Evolutionary conservation across 2,329 filamentous ascomycete genomes (phyloP).

Genomic region (Colletotrichum sp.): DNA sequence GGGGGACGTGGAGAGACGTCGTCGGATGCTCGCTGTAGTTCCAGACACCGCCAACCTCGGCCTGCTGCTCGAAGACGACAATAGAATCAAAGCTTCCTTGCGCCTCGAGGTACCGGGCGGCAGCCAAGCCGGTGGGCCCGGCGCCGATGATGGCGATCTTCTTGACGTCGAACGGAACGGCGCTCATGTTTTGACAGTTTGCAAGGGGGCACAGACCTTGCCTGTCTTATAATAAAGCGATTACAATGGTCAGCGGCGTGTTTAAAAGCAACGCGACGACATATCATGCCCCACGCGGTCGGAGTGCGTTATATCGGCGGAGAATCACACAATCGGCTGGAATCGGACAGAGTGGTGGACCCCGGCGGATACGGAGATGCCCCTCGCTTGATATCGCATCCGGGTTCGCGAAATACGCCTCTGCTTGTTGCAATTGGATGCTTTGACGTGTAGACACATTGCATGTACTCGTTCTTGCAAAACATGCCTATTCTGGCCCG

Average conservation of each 20-base stretch:
- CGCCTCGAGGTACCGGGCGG: constrained; percentile 80
- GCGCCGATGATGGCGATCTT: constrained; percentile 82
- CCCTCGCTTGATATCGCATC: not conserved
- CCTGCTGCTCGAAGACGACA: constrained; percentile 82
- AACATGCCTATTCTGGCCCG: not conserved
- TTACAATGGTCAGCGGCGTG: not conserved
- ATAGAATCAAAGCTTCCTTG: constrained; percentile 72
- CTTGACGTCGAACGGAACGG: constrained; percentile 51
- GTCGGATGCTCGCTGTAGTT: constrained; percentile 67
- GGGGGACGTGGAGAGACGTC: constrained; percentile 64
- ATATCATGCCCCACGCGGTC: not conserved
- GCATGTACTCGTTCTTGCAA: not conserved
- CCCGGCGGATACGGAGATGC: not conserved
- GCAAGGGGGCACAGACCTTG: not conserved
- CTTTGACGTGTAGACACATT: not conserved
- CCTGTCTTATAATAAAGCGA: not conserved
- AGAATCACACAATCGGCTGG: constrained; percentile 18
- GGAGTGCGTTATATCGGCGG: constrained; percentile 16
- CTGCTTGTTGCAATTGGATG: not conserved
- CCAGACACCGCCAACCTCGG: constrained; percentile 83
- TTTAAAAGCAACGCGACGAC: not conserved
- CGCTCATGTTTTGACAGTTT: not conserved
- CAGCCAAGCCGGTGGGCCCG: constrained; percentile 78
- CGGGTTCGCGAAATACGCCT: not conserved
- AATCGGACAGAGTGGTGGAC: constrained; percentile 9